Base-by-base conservation (phyloP, 176 grass and related monocot species). In the Stipa capillata region DNA sequence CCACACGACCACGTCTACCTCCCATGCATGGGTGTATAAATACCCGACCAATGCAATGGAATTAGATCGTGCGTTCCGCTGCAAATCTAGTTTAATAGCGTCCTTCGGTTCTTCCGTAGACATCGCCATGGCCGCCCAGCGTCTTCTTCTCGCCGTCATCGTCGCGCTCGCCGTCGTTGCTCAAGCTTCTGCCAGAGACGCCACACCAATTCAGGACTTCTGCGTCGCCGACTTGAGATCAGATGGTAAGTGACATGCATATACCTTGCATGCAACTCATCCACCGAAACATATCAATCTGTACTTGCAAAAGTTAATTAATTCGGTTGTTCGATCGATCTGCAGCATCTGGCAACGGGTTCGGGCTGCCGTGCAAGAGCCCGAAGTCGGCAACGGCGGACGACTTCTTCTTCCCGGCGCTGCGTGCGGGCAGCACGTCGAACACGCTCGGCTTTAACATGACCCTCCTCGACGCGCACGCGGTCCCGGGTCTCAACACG, bases 401-500 rank as follows among this genome's bases (percentile, higher is more conserved):
- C 23, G 53, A 56, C 53, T 56, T 56, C 53, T 56, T 56, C 53
- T 14, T 55, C 53, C 3, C 25, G 53, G 53, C 8, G 23, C 53
- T 56, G 53, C 23, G 53, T 0, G 53, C 23, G 21, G 18, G 21
- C 53, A 56, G 53, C 53, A 56, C 53, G 3, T 0, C 1, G 53
- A 56, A 27, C 53, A 9, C 12, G 53, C 50, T 53, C n/a, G 50
- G 50, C 7, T 53, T 53, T 20, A 53, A 20, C 50, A 53, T 53
- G 50, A 53, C 7, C 2, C 74, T 79, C 4, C 61, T 78, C 8
- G 60, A 84, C 41, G 65, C 4, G 2, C 0, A 0, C 3, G 60
- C 31, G 9, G 32, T 91, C 6, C 78, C 85, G 18, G 89, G 89
- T 3, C 82, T 91, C 29, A 91, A 91, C 72, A 41, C 85, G 6